phyloP scores from a whole-genome alignment of 441 rosid genomes.

The Arabidopsis lyrata region DNA sequence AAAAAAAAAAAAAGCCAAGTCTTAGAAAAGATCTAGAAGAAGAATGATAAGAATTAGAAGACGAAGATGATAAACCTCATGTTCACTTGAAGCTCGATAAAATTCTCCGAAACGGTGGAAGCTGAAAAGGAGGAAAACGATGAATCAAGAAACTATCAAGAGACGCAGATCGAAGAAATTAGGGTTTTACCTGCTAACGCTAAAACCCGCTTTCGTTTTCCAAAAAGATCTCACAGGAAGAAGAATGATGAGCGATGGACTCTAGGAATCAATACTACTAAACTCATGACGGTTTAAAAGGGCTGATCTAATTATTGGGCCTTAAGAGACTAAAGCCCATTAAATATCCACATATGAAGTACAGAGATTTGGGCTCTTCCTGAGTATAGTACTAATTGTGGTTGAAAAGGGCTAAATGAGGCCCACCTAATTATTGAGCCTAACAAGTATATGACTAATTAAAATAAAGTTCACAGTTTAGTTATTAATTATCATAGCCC shows the following conservation, averaged over 20 bases:
- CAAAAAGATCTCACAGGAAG: conserved; percentile 19
- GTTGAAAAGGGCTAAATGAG: no score
- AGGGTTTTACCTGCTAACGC: conserved; percentile 42
- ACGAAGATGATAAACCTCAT: conserved; percentile 41
- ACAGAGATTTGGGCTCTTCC: no score
- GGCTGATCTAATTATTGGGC: not conserved
- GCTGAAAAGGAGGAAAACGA: conserved; percentile 7
- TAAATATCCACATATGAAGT: no score
- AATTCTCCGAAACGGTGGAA: conserved; percentile 10
- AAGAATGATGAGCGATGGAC: not conserved
- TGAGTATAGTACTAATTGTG: no score
- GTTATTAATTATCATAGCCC: no score
- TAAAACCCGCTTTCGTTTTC: conserved; percentile 34
- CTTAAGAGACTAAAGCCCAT: not conserved
- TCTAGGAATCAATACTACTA: not conserved
- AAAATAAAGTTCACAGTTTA: no score
- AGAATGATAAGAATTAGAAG: not conserved
- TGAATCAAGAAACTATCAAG: not conserved
- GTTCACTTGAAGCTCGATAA: conserved; percentile 17
- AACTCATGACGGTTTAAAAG: not conserved
- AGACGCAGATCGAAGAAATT: conserved; percentile 32
- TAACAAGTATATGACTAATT: no score
- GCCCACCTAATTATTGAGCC: no score
- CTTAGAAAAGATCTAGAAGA: not conserved
- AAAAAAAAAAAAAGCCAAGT: not conserved